A percentile compares a stretch with the other conserved stretches of the same genome.
Conservation (phyloP, 306 rosid species). For the Albizia julibrissin region DNA sequence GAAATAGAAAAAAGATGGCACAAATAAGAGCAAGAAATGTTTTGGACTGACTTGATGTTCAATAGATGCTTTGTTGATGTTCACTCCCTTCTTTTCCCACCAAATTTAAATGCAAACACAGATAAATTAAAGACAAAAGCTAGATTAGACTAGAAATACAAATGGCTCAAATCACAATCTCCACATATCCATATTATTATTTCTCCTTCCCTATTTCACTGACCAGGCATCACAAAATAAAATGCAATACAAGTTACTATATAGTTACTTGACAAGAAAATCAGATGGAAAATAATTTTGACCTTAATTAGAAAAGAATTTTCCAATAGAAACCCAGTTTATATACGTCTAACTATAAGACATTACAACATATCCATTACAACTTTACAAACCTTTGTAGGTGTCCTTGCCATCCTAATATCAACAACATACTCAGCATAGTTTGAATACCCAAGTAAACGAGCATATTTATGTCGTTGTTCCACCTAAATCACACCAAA, state of each 20-base stretch:
- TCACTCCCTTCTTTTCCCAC: slow-evolving; percentile 18
- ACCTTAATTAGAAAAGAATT: not conserved
- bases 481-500: slow-evolving; percentile 67
- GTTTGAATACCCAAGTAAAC: slow-evolving; percentile 84
- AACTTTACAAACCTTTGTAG: slow-evolving; percentile 67
- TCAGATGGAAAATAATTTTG: slow-evolving; percentile 8
- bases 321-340: not conserved
- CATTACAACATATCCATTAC: slow-evolving; percentile 11
- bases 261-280: slow-evolving; percentile 7
- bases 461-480: slow-evolving; percentile 86
- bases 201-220: slow-evolving; percentile 13
- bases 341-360: not conserved
- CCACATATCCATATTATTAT: not conserved
- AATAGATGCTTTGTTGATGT: slow-evolving; percentile 11
- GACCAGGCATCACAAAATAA: slow-evolving; percentile 21
- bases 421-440: slow-evolving; percentile 83
- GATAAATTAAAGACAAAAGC: not conserved
- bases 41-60: slow-evolving; percentile 19
- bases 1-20: not conserved
- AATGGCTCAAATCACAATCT: not conserved
- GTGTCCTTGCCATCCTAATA: slow-evolving; percentile 93
- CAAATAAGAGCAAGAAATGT: slow-evolving; percentile 15
- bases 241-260: slow-evolving; percentile 1
- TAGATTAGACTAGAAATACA: not conserved
- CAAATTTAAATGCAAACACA: not conserved